Base-by-base conservation (phyloP, 2,329 filamentous ascomycete genomes). In the Fusarium gaditjirri region DNA sequence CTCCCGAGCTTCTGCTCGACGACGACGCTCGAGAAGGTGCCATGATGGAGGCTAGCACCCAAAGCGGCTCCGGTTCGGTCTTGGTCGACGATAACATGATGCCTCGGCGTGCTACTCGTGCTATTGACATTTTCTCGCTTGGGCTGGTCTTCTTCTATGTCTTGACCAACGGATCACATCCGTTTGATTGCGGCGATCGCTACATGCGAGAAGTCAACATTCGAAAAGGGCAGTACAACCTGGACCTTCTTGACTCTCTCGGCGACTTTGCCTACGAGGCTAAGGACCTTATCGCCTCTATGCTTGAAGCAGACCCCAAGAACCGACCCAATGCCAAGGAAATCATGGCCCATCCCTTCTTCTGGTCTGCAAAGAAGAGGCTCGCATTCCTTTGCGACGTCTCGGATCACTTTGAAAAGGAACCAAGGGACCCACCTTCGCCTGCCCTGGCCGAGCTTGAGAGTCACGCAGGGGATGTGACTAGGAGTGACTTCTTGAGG, bases 111-210 rank as follows among this genome's bases (percentile, higher is more conserved):
- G 95, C 97, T 11, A 99, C 97, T 49, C 92, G 96, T 49, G 94
- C 96, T 13, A 98, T 98, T 68, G 96, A 99, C 79, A 97, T 99
- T 31, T 99, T 99, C 84, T 97, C 95, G 0, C 88, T 99, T 39
- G 96, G 96, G 3, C 92, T 97, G 58, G 94, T 99, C n/a, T 99
- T 98, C 85, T 98, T 95, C 84, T 99, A 98, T 80, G 95, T 98
- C n/a, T 87, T 99, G 66, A 98, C 95, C 3, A 93, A 94, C 70
- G 96, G 96, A 21, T 90, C 88, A 3, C 96, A 99, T 80, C 96
- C 96, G 0, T 99, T 97, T 77, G 95, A 98, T 79, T 95, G 94
- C 70, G 95, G 96, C 61, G 94, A 96, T 78, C 91, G 94, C 54
- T 98, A 96, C 85, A 97, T 97, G 90, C 91, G 96, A 57, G 96